Evolutionary conservation across 495 filamentous ascomycete species (phyloP), one percentile per base, ranked within the genome.

Genomic region (Podospora appendiculata): DNA sequence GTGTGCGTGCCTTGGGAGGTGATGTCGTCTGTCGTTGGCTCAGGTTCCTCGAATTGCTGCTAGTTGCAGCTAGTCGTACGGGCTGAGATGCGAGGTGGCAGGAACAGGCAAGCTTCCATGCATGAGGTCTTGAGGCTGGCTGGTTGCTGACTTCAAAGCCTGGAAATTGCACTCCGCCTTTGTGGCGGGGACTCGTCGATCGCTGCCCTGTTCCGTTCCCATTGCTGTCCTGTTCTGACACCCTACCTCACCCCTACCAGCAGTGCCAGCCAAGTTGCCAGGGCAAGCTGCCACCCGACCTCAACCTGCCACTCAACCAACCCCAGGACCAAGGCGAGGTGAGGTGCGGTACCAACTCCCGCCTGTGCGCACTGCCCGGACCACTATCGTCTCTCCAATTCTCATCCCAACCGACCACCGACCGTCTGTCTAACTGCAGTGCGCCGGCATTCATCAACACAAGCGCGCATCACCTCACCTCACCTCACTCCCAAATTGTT

Each of bases 111-210:
- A 25, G 25, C 25, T 25, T 25, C 25, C 25, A 25, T 25, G 25
- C 25, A 25, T 25, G 25, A 25, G 25, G 25, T 25, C 25, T 25
- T 25, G 25, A 25, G 25, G 25, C 25, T 25, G 48, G 48, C 32
- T 17, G 25, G 25, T 25, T 25, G 25, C 25, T 25, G 25, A 2
- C 25, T 25, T 2, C 25, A 40, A 56, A 51, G 53, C 52, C 55
- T 59, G 59, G 59, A 66, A 64, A 62, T 66, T 62, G 52, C 57
- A 51, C 59, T 66, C 63, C 59, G 63, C 57, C 52, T 6, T 11
- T 17, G 53, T 50, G 44, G 64, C 53, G 55, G 61, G 61, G 61
- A 54, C 54, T 57, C 55, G 64, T 55, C 59, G 64, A 66, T 66
- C 64, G 52, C 57, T 53, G 32, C 45, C 58, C 52, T 41, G 59